These are phyloP conservation scores for Trametes hirsuta DNA, from an alignment of 1,284 basidiomycete genomes.

Conservation along the genomic window DNA sequence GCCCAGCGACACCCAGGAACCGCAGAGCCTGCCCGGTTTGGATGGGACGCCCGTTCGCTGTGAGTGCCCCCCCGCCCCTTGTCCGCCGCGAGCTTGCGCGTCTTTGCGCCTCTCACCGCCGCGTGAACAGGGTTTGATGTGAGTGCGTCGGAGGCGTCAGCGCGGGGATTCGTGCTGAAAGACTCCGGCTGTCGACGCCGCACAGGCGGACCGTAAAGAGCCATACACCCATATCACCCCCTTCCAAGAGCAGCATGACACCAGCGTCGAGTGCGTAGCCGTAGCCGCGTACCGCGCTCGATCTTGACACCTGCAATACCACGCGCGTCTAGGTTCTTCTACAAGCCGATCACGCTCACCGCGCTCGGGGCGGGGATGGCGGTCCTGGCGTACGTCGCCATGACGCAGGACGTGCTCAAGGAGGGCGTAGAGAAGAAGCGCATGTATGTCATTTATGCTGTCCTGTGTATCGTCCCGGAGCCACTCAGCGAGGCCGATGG, in stretches of 20 bases:
- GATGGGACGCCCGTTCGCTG: constrained; percentile 35
- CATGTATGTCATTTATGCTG: constrained; percentile 53
- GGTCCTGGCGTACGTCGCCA: constrained; percentile 76
- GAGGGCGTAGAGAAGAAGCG: constrained; percentile 80
- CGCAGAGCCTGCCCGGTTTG: constrained; percentile 29
- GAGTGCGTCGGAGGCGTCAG: constrained; percentile 18
- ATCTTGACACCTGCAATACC: neutral
- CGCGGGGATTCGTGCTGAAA: constrained; percentile 1
- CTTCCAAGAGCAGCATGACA: constrained; percentile 81
- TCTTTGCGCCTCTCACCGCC: constrained; percentile 6
- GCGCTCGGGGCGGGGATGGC: constrained; percentile 66
- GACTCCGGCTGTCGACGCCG: neutral
- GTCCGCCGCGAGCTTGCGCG: neutral
- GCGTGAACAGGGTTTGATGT: constrained; percentile 35
- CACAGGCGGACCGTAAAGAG: constrained; percentile 77
- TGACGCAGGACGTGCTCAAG: constrained; percentile 74
- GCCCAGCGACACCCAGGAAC: constrained; percentile 24
- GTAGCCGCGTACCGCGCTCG: constrained; percentile 7
- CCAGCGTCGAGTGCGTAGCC: constrained; percentile 71
- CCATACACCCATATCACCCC: constrained; percentile 79
- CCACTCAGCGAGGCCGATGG: constrained; percentile 3
- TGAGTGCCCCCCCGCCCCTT: constrained; percentile 20
- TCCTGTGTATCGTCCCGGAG: neutral
- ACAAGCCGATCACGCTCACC: constrained; percentile 77
- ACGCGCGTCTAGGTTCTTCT: constrained; percentile 65